A percentile compares a stretch with the other conserved stretches of the same genome.
These are phyloP conservation scores for Scenedesmus sp. DNA, from an alignment of 163 green algal genomes.

Conservation along the genomic window DNA sequence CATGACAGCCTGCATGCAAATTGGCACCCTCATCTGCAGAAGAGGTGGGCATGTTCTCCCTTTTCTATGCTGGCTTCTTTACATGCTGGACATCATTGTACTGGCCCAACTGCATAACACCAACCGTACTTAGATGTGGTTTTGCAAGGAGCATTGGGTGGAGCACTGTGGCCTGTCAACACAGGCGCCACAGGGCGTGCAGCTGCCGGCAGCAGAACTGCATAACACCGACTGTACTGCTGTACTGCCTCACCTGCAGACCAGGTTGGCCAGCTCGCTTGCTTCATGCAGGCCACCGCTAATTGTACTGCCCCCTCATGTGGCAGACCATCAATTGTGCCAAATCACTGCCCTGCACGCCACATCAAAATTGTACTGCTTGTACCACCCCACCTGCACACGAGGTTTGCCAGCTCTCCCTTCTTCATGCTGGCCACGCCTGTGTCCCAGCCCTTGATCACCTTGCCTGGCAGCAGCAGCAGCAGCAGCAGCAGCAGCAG, in stretches of 20 bases:
- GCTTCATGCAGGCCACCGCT: not conserved
- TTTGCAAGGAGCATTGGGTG: not conserved
- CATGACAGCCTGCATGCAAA: not conserved
- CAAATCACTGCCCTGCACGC: not conserved
- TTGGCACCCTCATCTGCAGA: conserved; percentile 47
- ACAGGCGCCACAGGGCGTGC: no score
- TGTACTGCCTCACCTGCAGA: not conserved
- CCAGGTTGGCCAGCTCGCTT: not conserved
- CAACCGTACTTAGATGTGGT: not conserved
- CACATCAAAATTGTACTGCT: not conserved
- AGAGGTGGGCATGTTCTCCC: conserved; percentile 83
- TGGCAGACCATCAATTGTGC: not conserved
- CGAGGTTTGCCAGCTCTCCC: conserved; percentile 86
- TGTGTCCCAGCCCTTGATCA: conserved; percentile 95
- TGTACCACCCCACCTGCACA: conserved; percentile 48
- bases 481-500: not conserved
- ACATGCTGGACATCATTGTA: no score
- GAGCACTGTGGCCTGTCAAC: no score
- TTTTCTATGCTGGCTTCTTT: conserved; percentile 88
- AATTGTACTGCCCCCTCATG: no score
- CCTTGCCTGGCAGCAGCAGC: conserved; percentile 65
- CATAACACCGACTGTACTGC: not conserved
- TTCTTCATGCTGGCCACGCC: conserved; percentile 92
- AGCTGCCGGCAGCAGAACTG: not conserved
- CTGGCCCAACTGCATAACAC: not conserved